Percentiles rank a stretch among this genome's conserved stretches.
These are phyloP conservation scores for Metarhizium robertsii DNA, from an alignment of 2,329 filamentous ascomycete genomes.

Conservation along the genomic window DNA sequence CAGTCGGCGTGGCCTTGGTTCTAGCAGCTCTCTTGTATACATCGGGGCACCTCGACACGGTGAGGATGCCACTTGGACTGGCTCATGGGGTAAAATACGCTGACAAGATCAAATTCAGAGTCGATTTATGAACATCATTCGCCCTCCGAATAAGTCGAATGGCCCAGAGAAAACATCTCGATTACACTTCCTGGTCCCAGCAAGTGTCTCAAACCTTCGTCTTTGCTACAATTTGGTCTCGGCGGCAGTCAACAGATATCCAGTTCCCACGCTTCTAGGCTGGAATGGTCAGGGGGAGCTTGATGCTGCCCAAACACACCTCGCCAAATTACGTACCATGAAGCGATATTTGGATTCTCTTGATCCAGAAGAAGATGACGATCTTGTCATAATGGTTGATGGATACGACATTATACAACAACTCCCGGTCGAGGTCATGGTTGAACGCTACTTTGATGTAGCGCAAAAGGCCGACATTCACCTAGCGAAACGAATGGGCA, in stretches of 20 bases:
- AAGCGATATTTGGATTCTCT: conserved; percentile 24
- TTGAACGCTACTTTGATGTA: conserved; percentile 51
- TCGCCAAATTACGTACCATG: conserved; percentile 30
- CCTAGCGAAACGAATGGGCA: conserved; percentile 39
- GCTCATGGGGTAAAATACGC: neutral
- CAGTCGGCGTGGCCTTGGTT: neutral
- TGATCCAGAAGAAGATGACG: conserved; percentile 31
- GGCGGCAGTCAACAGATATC: conserved; percentile 26
- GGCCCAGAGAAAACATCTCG: conserved; percentile 15
- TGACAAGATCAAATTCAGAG: neutral
- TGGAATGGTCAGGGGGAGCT: conserved; percentile 26
- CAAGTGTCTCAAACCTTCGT: conserved; percentile 24
- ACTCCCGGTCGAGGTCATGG: conserved; percentile 51
- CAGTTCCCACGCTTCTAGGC: conserved; percentile 27
- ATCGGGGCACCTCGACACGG: neutral
- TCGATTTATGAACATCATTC: neutral
- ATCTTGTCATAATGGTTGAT: conserved; percentile 55
- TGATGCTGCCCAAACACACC: conserved; percentile 25
- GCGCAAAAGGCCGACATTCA: conserved; percentile 42
- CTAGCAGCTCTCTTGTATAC: neutral
- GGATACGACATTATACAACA: conserved; percentile 58
- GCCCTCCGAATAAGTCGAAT: neutral
- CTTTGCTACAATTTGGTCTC: conserved; percentile 31
- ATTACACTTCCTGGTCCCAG: conserved; percentile 29
- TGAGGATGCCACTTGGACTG: neutral